A percentile compares a stretch with the other conserved stretches of the same genome.
phyloP scores from a whole-genome alignment of 148 eudicot genomes.

The Gaultheria prostrata region DNA sequence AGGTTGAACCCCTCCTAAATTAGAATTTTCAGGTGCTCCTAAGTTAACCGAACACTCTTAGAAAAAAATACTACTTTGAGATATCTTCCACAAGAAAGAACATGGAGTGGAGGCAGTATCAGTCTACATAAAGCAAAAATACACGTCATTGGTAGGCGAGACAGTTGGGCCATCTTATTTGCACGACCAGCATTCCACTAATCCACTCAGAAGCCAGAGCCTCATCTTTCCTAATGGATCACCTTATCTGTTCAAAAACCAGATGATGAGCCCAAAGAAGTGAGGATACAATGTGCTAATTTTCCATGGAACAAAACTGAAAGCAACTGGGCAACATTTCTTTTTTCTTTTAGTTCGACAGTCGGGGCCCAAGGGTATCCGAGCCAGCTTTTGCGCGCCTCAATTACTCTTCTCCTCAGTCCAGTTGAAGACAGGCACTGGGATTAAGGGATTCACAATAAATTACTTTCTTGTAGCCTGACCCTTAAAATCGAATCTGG shows the following conservation, averaged over 20 bases:
- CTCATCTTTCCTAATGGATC: background rate
- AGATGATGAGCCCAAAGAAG: background rate
- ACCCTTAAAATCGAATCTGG: no score
- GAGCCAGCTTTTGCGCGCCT: no score
- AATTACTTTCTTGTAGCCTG: no score
- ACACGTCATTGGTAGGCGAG: background rate
- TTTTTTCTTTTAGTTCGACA: no score
- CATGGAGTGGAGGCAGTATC: background rate
- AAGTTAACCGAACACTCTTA: background rate
- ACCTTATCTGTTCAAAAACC: background rate
- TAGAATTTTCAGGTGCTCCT: background rate
- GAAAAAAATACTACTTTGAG: background rate
- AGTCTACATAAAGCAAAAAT: background rate
- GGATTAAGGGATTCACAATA: no score
- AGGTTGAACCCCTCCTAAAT: no score
- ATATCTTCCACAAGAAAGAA: background rate
- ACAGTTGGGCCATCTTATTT: background rate
- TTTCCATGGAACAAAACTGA: background rate
- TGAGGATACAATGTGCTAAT: background rate
- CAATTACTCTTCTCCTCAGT: no score
- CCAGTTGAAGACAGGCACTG: no score
- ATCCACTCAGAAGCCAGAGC: background rate
- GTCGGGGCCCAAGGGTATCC: no score
- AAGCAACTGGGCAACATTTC: background rate
- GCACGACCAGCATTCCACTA: background rate